Base-by-base conservation (phyloP, 179 eudicot species). In the Patellifolia procumbens region DNA sequence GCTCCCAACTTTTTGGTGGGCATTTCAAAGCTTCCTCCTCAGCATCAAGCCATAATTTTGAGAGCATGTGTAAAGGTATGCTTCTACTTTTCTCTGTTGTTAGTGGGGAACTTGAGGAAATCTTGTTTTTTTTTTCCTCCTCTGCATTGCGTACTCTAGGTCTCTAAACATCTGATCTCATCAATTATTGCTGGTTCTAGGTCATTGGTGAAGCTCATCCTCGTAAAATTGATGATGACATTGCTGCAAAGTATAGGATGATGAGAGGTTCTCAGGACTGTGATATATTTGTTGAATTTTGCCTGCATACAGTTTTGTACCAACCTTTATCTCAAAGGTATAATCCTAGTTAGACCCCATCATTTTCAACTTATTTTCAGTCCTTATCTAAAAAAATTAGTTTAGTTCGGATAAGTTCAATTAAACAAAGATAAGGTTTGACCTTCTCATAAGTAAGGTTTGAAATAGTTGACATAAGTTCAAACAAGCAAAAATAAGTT, bases 151-250 rank as follows among this genome's bases (percentile, higher is more conserved):
- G 74, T 35, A 31, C 28, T 43, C 42, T 6, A 48, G 17, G 46
- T 71, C 67, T 55, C 7, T 43, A 29, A 45, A 72, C 29, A 32
- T 74, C 52, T 78, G 62, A 78, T 37, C 46, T 34, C 73, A 37
- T 53, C 64, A 55, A 53, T 20, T 2, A 72, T 68, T 63, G 72
- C 77, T 85, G 72, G 45, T 77, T 84, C 78, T 76, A 92, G 98
- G 93, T 91, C 65, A 89, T 91, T 83, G 94, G 98, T 29, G 98
- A 94, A 48, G 89, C 88, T 81, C 91, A 94, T 87, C 74, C 84
- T 43, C 79, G 78, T 72, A 78, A 84, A 80, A 75, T 92, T 70
- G 88, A 83, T 26, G 94, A 92, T 64, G 88, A 84, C 64, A 72
- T 87, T 81, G 88, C 88, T 82, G 89, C 81, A 61, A 87, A 88